These are phyloP conservation scores for Pseudonectria buxi DNA, from an alignment of 2,329 filamentous ascomycete species.

Conservation along the genomic window DNA sequence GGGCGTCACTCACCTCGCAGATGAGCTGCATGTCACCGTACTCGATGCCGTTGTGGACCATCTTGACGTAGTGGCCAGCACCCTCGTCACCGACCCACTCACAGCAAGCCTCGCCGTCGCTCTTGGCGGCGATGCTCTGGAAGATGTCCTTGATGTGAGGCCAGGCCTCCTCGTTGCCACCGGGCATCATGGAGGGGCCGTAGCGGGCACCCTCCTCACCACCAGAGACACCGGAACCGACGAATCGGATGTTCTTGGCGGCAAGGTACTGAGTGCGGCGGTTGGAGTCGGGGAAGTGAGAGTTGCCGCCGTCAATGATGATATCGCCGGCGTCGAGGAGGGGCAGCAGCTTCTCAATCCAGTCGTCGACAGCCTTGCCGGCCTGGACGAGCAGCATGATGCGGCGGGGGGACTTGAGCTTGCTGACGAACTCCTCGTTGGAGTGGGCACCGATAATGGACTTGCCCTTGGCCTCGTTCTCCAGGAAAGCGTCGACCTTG, in stretches of 20 bases:
- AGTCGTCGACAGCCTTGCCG: constrained; percentile 95
- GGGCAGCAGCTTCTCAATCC: constrained; percentile 91
- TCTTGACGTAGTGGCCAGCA: constrained; percentile 99
- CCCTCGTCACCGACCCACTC: constrained; percentile 99
- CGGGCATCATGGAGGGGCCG: constrained; percentile 96
- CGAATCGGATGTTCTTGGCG: constrained; percentile 85
- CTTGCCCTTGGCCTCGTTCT: constrained; percentile 91
- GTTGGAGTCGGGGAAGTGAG: constrained; percentile 98
- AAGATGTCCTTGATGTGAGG: constrained; percentile 98
- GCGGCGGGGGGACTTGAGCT: constrained; percentile 94
- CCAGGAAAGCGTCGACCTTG: constrained; percentile 94
- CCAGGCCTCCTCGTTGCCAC: constrained; percentile 98
- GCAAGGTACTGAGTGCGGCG: constrained; percentile 86
- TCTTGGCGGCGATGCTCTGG: constrained; percentile 96
- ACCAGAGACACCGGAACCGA: constrained; percentile 95
- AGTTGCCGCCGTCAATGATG: constrained; percentile 98
- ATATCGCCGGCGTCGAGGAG: constrained; percentile 83
- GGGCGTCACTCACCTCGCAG: constrained; percentile 66
- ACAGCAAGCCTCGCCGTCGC: constrained; percentile 93
- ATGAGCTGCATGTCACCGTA: constrained; percentile 99
- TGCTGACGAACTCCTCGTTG: constrained; percentile 88
- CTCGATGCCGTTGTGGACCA: constrained; percentile 99
- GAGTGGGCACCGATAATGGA: constrained; percentile 89
- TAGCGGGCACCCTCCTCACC: constrained; percentile 99
- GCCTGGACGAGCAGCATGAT: constrained; percentile 99